phyloP scores from a whole-genome alignment of 768 basidiomycete genomes.

The Omphalotus guepiniiformis region DNA sequence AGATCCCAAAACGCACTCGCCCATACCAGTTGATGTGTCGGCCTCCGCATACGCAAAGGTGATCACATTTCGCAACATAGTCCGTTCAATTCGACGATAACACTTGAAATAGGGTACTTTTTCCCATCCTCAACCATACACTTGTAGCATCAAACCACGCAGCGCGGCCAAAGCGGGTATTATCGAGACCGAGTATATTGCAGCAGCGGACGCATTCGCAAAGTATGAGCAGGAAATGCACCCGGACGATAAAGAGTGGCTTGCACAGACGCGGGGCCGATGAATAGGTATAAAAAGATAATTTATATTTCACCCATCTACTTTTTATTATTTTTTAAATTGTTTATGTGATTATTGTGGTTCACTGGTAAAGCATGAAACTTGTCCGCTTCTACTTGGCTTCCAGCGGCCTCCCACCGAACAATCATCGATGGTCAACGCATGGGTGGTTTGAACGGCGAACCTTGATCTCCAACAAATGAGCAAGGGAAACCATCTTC shows the following conservation, averaged over 20 bases:
- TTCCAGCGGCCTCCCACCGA: too few relatives aligned
- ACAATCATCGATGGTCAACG: too few relatives aligned
- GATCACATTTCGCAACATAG: background rate
- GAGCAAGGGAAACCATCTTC: too few relatives aligned
- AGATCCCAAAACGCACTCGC: constrained; percentile 3
- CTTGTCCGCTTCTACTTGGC: too few relatives aligned
- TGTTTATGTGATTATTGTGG: too few relatives aligned
- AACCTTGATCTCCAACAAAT: too few relatives aligned
- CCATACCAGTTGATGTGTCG: constrained; percentile 13
- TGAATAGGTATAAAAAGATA: too few relatives aligned
- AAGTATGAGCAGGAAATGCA: constrained; percentile 10
- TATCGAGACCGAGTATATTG: constrained; percentile 12
- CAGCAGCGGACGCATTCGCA: constrained; percentile 11
- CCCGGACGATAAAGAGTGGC: constrained; percentile 11
- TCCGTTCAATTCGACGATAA: background rate
- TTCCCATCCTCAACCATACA: constrained; percentile 14
- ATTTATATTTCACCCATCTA: too few relatives aligned
- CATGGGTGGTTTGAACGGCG: too few relatives aligned
- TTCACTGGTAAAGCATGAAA: too few relatives aligned
- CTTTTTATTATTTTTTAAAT: too few relatives aligned
- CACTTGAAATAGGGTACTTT: constrained; percentile 12
- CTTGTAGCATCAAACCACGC: constrained; percentile 19
- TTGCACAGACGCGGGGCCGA: too few relatives aligned
- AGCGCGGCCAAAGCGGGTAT: constrained; percentile 11
- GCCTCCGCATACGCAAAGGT: constrained; percentile 15